Conservation (phyloP, 2,329 filamentous ascomycete species). For the Botrytis byssoidea region DNA sequence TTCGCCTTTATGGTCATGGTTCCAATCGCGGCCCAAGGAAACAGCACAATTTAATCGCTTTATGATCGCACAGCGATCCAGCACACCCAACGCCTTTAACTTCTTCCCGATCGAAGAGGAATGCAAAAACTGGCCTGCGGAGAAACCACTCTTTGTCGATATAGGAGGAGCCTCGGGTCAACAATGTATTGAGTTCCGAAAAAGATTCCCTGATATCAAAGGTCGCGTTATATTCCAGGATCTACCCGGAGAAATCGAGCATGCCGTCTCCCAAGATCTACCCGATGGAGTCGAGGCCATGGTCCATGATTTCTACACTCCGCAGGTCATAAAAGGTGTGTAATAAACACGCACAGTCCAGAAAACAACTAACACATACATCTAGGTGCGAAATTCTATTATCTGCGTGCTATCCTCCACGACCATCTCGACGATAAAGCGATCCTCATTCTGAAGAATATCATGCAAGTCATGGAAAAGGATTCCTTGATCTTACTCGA, state of each 20-base stretch:
- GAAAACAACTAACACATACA: background rate
- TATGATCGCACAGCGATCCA: slow-evolving; percentile 20
- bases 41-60: slow-evolving; percentile 18
- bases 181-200: slow-evolving; percentile 3
- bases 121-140: slow-evolving; percentile 31
- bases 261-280: slow-evolving; percentile 28
- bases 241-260: slow-evolving; percentile 28
- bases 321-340: slow-evolving; percentile 33
- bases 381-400: slow-evolving; percentile 38
- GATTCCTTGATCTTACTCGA: slow-evolving; percentile 45
- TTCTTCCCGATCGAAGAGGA: slow-evolving; percentile 16
- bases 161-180: background rate
- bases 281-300: slow-evolving; percentile 37
- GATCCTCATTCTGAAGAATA: slow-evolving; percentile 39
- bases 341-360: too few relatives aligned
- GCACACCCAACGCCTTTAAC: slow-evolving; percentile 4
- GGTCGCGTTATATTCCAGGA: slow-evolving; percentile 44
- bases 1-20: slow-evolving; percentile 13
- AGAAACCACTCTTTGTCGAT: slow-evolving; percentile 21
- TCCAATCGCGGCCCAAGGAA: slow-evolving; percentile 7
- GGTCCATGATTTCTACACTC: slow-evolving; percentile 35
- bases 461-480: slow-evolving; percentile 39
- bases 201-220: background rate
- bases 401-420: slow-evolving; percentile 43
- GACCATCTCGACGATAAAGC: slow-evolving; percentile 42